Conservation (phyloP, 192 early-diverging fungal species). For the Piromyces sp. region DNA sequence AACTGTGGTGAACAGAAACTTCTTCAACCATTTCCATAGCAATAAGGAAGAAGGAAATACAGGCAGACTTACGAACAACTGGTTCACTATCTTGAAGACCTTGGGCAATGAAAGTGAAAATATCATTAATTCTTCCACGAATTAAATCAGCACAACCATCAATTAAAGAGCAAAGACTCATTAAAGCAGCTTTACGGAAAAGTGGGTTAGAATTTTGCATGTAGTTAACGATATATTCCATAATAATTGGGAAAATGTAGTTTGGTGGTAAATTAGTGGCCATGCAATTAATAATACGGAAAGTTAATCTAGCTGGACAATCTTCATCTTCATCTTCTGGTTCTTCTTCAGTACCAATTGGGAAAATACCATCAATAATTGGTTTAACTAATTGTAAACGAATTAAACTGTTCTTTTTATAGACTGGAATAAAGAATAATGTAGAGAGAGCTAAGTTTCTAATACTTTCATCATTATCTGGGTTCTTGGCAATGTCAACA, state of each 20-base stretch:
- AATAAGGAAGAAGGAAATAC: constrained; percentile 65
- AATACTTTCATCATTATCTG: constrained; percentile 43
- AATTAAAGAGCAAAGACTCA: constrained; percentile 61
- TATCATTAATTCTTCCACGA: constrained; percentile 54
- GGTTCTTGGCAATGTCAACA: constrained; percentile 49
- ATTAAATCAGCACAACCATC: constrained; percentile 80
- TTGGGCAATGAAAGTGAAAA: constrained; percentile 52
- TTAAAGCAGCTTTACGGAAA: constrained; percentile 71
- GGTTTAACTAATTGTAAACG: constrained; percentile 65
- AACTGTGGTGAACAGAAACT: constrained; percentile 60
- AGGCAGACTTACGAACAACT: constrained; percentile 65
- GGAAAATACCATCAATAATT: constrained; percentile 62
- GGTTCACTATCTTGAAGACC: constrained; percentile 67
- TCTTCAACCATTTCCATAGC: constrained; percentile 68
- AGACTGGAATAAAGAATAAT: neutral
- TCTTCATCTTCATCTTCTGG: constrained; percentile 15
- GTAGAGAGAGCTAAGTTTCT: constrained; percentile 65
- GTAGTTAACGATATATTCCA: constrained; percentile 52
- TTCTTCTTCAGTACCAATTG: constrained; percentile 67
- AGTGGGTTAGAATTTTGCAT: constrained; percentile 59
- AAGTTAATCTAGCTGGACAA: constrained; percentile 46
- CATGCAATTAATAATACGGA: constrained; percentile 57
- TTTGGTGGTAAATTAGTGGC: constrained; percentile 70
- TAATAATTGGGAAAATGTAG: constrained; percentile 68
- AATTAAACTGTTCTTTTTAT: constrained; percentile 66